These are phyloP conservation scores for Papiliotrema terrestris DNA, from an alignment of 1,284 basidiomycete genomes.

Conservation along the genomic window DNA sequence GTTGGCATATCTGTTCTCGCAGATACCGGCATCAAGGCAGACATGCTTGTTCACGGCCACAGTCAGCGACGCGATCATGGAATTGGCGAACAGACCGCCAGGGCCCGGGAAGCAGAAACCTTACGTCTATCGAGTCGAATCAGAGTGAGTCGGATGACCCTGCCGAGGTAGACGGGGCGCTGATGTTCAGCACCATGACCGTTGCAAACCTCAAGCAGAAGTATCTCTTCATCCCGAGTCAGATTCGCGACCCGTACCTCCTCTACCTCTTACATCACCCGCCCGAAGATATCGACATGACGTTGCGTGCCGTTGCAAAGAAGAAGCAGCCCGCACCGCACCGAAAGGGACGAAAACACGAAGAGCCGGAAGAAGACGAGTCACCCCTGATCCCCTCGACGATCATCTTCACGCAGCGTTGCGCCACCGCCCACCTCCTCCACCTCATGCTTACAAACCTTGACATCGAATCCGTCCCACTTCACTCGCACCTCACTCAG, in stretches of 20 bases:
- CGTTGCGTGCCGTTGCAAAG: conserved; percentile 30
- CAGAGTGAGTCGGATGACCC: conserved; percentile 57
- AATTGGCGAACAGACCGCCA: conserved; percentile 69
- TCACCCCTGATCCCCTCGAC: conserved; percentile 68
- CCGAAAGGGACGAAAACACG: conserved; percentile 4
- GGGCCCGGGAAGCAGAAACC: conserved; percentile 78
- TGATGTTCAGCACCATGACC: conserved; percentile 67
- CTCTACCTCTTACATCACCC: conserved; percentile 86
- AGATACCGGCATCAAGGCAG: conserved; percentile 80
- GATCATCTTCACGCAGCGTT: conserved; percentile 89
- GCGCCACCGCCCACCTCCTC: conserved; percentile 85
- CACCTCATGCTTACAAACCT: conserved; percentile 75
- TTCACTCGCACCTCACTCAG: conserved; percentile 89
- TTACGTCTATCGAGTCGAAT: conserved; percentile 78
- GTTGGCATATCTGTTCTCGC: conserved; percentile 70
- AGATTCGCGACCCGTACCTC: conserved; percentile 90
- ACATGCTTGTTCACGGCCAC: conserved; percentile 98
- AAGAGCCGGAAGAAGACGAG: conserved; percentile 47
- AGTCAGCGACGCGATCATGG: conserved; percentile 79
- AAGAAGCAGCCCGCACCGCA: conserved; percentile 25
- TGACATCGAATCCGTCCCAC: conserved; percentile 75
- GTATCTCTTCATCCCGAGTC: conserved; percentile 91
- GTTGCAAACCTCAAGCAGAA: conserved; percentile 78
- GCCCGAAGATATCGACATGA: conserved; percentile 63
- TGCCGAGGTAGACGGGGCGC: background rate